These are phyloP conservation scores for Psilocybe subaeruginosa DNA, from an alignment of 768 basidiomycete genomes.

Conservation along the genomic window DNA sequence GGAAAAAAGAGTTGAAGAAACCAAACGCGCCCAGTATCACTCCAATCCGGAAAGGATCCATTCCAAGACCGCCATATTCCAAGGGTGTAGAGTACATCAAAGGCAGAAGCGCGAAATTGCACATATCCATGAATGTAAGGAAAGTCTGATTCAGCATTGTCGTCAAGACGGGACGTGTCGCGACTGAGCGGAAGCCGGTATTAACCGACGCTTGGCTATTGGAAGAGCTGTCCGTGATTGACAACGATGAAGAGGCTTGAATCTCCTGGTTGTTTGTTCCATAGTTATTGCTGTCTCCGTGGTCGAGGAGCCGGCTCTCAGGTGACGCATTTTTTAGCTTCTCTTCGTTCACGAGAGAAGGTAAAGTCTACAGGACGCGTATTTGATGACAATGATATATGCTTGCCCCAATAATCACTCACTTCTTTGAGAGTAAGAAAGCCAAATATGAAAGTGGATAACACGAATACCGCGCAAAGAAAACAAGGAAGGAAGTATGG, in stretches of 20 bases:
- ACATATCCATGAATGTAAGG: constrained; percentile 42
- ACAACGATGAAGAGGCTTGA: neutral
- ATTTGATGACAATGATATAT: neutral
- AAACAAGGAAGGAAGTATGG: constrained; percentile 56
- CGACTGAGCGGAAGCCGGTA: constrained; percentile 20
- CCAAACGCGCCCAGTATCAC: constrained; percentile 44
- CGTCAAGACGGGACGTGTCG: constrained; percentile 32
- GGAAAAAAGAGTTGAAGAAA: constrained; percentile 54
- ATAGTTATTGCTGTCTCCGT: constrained; percentile 10
- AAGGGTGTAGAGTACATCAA: constrained; percentile 62
- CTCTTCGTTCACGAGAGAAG: constrained; percentile 23
- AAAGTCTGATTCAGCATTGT: constrained; percentile 35
- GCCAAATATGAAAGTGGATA: constrained; percentile 36
- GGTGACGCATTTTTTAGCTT: constrained; percentile 12
- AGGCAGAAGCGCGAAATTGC: constrained; percentile 37
- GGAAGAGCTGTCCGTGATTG: neutral
- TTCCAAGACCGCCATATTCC: constrained; percentile 64
- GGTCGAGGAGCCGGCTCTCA: constrained; percentile 11
- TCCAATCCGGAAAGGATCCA: constrained; percentile 66
- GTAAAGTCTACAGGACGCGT: constrained; percentile 29
- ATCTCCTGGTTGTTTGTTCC: constrained; percentile 6
- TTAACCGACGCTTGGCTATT: neutral
- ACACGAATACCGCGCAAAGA: constrained; percentile 35
- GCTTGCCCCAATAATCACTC: neutral
- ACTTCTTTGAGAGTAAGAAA: constrained; percentile 48